Conservation (phyloP, 345 rosid species). For the Eucalyptus marginata region DNA sequence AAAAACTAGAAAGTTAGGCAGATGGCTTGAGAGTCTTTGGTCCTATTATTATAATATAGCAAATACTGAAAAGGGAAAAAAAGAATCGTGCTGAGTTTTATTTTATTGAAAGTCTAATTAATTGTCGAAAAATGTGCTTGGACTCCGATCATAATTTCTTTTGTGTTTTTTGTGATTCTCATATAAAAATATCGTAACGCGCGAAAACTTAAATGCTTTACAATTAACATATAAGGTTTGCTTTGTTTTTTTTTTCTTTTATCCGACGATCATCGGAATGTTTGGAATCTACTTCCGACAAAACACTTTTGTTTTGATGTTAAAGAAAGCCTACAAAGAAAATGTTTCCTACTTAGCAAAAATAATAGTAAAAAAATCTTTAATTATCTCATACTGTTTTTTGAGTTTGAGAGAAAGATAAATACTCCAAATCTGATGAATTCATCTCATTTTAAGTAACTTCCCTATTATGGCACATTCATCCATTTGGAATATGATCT, state of each 20-base stretch:
- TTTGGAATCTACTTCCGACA: fast-evolving
- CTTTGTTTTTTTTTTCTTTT: too few species aligned
- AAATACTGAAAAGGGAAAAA: not conserved
- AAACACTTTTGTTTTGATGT: not conserved
- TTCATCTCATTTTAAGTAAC: not conserved
- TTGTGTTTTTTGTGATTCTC: not conserved
- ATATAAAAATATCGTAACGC: fast-evolving
- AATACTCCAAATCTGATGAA: fast-evolving
- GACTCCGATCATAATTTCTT: fast-evolving
- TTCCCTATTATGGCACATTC: fast-evolving
- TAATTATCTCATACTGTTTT: fast-evolving
- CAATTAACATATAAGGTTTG: fast-evolving
- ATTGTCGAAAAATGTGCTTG: not conserved
- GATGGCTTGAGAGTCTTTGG: not conserved
- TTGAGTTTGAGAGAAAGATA: fast-evolving
- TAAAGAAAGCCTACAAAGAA: fast-evolving
- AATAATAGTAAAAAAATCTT: not conserved
- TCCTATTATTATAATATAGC: not conserved
- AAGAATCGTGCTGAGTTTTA: not conserved
- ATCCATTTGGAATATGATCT: fast-evolving
- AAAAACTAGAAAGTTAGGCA: not conserved
- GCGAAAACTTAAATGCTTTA: not conserved
- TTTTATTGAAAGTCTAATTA: not conserved
- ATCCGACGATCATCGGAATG: fast-evolving
- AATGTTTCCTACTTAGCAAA: not conserved